Evolutionary conservation across 2,329 filamentous ascomycete species (phyloP).

Genomic region (Emmonsiellopsis sp.): DNA sequence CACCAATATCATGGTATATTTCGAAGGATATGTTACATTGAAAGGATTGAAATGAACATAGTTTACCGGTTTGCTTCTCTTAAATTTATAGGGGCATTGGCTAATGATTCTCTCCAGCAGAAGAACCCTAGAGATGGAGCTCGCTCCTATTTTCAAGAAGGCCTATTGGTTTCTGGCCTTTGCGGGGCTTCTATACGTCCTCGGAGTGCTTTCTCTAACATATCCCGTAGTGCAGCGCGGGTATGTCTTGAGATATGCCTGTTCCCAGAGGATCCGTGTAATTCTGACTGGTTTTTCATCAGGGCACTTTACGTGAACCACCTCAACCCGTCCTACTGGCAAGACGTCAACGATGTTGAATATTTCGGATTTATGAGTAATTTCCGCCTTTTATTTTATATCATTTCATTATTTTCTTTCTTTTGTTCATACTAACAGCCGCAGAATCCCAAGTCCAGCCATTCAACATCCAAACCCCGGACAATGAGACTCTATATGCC

Average conservation of each 20-base stretch:
- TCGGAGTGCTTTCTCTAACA: constrained; percentile 57
- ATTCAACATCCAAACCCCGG: constrained; percentile 65
- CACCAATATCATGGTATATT: no score
- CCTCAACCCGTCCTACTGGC: constrained; percentile 61
- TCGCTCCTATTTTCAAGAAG: constrained; percentile 40
- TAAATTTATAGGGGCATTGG: not conserved
- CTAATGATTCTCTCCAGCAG: not conserved
- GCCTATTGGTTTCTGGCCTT: constrained; percentile 50
- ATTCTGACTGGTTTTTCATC: constrained; percentile 1
- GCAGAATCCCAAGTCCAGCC: constrained; percentile 80
- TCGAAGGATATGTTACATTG: no score
- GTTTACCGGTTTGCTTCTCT: not conserved
- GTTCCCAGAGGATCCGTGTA: not conserved
- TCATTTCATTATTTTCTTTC: not conserved
- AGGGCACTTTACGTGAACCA: constrained; percentile 81
- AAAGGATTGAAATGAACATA: no score
- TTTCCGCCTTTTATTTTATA: not conserved
- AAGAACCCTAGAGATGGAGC: constrained; percentile 19
- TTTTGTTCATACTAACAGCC: constrained; percentile 8
- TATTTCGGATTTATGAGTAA: constrained; percentile 77
- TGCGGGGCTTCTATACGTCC: constrained; percentile 56
- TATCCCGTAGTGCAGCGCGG: constrained; percentile 68
- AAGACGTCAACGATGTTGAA: constrained; percentile 67
- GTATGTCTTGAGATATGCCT: constrained; percentile 44
- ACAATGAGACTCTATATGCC: constrained; percentile 70